Conservation (phyloP, 2,329 filamentous ascomycete genomes). For the Westerdykella sp. region DNA sequence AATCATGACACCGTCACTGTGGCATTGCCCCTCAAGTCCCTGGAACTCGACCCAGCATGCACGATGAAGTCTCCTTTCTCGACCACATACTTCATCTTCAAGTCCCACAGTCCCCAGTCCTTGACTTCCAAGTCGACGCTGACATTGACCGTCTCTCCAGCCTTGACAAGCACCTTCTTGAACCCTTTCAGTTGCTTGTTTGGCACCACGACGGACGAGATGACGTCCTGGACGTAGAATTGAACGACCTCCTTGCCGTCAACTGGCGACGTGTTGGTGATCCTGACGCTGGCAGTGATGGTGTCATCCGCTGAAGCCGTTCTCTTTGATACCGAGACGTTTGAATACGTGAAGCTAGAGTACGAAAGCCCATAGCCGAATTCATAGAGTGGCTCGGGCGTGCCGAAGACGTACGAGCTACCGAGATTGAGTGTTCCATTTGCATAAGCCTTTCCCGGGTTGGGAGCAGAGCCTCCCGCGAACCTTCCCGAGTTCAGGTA, state of each 20-base stretch:
- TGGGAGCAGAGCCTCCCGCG: slow-evolving; percentile 30
- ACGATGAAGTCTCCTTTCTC: slow-evolving; percentile 64
- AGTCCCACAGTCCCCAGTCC: slow-evolving; percentile 52
- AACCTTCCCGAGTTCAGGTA: slow-evolving; percentile 60
- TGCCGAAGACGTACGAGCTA: slow-evolving; percentile 58
- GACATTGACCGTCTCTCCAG: slow-evolving; percentile 53
- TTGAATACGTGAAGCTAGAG: slow-evolving; percentile 55
- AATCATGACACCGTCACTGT: slow-evolving; percentile 48
- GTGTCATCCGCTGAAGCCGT: slow-evolving; percentile 47
- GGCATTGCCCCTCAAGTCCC: slow-evolving; percentile 50
- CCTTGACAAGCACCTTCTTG: slow-evolving; percentile 56
- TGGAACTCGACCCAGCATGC: slow-evolving; percentile 54
- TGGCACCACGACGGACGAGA: slow-evolving; percentile 58
- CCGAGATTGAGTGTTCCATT: slow-evolving; percentile 61
- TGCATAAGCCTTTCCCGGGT: slow-evolving; percentile 48
- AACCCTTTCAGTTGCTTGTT: slow-evolving; percentile 62
- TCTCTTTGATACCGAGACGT: slow-evolving; percentile 47
- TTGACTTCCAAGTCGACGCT: slow-evolving; percentile 47
- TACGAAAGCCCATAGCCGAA: slow-evolving; percentile 65
- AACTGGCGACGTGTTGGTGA: slow-evolving; percentile 53
- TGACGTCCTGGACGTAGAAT: slow-evolving; percentile 58
- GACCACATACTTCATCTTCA: slow-evolving; percentile 63
- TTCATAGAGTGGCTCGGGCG: slow-evolving; percentile 54
- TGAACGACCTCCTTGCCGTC: slow-evolving; percentile 64
- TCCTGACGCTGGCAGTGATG: slow-evolving; percentile 53